Percentiles rank a stretch among this genome's conserved stretches.
phyloP scores from a whole-genome alignment of 805 yeast genomes.

The Ogataea nakhonphanomensis region DNA sequence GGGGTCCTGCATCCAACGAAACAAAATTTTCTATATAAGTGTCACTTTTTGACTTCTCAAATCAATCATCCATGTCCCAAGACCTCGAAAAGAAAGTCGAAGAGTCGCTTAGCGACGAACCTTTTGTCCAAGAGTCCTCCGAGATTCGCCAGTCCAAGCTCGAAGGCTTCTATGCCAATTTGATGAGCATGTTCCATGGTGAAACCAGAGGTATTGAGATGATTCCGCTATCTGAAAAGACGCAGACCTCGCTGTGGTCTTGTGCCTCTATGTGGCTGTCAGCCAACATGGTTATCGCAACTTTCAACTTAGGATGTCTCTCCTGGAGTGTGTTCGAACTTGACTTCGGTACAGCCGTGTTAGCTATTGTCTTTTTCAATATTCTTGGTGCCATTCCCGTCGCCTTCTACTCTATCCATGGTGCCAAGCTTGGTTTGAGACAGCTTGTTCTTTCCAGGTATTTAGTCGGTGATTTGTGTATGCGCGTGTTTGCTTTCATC shows the following conservation, averaged over 20 bases:
- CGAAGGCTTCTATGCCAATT: constrained; percentile 19
- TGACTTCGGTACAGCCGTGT: constrained; percentile 68
- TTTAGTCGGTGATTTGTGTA: constrained; percentile 70
- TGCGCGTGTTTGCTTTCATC: constrained; percentile 72
- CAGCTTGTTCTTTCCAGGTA: constrained; percentile 82
- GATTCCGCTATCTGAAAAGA: constrained; percentile 74
- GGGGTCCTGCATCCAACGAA: not conserved
- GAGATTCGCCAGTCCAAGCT: constrained; percentile 15
- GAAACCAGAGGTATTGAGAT: constrained; percentile 79
- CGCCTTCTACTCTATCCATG: constrained; percentile 79
- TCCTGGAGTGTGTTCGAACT: constrained; percentile 60
- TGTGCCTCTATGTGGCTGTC: constrained; percentile 91
- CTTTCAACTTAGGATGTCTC: constrained; percentile 73
- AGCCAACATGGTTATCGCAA: constrained; percentile 83
- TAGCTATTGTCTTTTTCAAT: constrained; percentile 69
- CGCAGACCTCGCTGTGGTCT: constrained; percentile 58
- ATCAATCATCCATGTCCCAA: constrained; percentile 10
- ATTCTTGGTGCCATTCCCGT: constrained; percentile 73
- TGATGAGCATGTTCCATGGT: constrained; percentile 35
- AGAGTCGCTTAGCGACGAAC: constrained; percentile 23
- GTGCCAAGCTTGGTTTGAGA: constrained; percentile 80
- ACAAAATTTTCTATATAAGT: constrained; percentile 4
- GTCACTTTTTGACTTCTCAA: not conserved
- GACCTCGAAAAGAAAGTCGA: constrained; percentile 29
- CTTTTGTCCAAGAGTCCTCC: constrained; percentile 23